A percentile compares a stretch with the other conserved stretches of the same genome.
Conservation (phyloP, 78 protist species). For the Diacronema lutheri region DNA sequence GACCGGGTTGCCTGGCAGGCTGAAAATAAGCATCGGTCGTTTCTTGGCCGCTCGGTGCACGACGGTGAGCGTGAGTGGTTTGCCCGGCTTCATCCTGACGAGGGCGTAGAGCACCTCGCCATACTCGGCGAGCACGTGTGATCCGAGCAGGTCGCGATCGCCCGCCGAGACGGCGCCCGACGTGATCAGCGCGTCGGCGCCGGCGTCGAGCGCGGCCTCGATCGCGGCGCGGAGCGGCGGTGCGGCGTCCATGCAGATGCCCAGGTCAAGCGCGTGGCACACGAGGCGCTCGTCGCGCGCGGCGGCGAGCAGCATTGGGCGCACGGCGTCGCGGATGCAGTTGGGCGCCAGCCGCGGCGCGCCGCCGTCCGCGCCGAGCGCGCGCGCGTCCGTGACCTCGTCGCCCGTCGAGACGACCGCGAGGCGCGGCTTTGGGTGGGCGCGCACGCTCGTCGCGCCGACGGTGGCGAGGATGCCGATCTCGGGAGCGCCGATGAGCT, state of each 20-base stretch:
- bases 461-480: slow-evolving; percentile 65
- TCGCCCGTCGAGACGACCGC: slow-evolving; percentile 78
- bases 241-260: background rate
- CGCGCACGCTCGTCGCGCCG: slow-evolving; percentile 33
- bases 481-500: slow-evolving; percentile 56
- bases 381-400: slow-evolving; percentile 39
- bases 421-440: slow-evolving; percentile 22
- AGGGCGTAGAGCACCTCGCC: slow-evolving; percentile 68
- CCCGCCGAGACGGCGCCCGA: slow-evolving; percentile 84
- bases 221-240: background rate
- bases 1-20: slow-evolving; percentile 82
- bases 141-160: slow-evolving; percentile 61
- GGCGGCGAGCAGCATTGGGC: slow-evolving; percentile 13
- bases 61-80: slow-evolving; percentile 76
- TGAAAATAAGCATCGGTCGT: slow-evolving; percentile 47
- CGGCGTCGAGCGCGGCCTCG: background rate
- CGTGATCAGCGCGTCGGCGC: slow-evolving; percentile 58
- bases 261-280: background rate
- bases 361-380: background rate
- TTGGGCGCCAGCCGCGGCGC: background rate
- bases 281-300: background rate
- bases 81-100: slow-evolving; percentile 82
- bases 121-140: slow-evolving; percentile 34
- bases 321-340: slow-evolving; percentile 34
- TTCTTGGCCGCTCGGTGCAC: background rate